Percentiles rank a stretch among this genome's conserved stretches.
Conservation (phyloP, 1,139 yeast genomes). For the Wickerhamiella pararugosa region DNA sequence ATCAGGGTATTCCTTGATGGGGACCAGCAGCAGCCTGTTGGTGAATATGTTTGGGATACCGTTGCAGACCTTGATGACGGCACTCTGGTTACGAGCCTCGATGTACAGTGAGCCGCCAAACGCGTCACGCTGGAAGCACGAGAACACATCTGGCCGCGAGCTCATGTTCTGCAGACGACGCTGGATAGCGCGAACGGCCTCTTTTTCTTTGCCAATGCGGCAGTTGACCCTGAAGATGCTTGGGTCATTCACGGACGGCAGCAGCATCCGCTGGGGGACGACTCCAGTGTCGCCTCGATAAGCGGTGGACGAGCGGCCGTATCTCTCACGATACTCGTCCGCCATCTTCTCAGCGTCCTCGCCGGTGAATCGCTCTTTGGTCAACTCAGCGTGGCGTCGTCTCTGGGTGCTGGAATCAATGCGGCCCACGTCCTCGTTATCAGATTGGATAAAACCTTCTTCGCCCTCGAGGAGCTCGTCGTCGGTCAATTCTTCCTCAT, state of each 20-base stretch:
- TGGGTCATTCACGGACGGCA: constrained; percentile 95
- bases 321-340: constrained; percentile 79
- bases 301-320: constrained; percentile 73
- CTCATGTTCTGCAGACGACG: constrained; percentile 57
- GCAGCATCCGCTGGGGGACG: constrained; percentile 81
- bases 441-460: constrained; percentile 42
- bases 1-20: constrained; percentile 91
- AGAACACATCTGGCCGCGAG: constrained; percentile 55
- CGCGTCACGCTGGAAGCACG: constrained; percentile 92
- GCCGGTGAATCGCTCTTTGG: constrained; percentile 47
- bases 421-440: constrained; percentile 35
- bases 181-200: constrained; percentile 66
- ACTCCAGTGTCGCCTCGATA: constrained; percentile 80
- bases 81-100: constrained; percentile 88
- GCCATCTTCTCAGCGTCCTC: constrained; percentile 94
- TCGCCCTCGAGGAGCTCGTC: constrained; percentile 80
- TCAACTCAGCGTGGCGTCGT: constrained; percentile 78
- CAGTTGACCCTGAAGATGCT: constrained; percentile 92
- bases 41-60: constrained; percentile 76
- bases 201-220: constrained; percentile 87
- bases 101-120: constrained; percentile 83
- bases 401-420: constrained; percentile 47
- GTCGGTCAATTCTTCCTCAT: constrained; percentile 90
- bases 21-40: constrained; percentile 66
- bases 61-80: constrained; percentile 71